Evolutionary conservation across 2,329 filamentous ascomycete species (phyloP).

Genomic region (Triangularia setosa): DNA sequence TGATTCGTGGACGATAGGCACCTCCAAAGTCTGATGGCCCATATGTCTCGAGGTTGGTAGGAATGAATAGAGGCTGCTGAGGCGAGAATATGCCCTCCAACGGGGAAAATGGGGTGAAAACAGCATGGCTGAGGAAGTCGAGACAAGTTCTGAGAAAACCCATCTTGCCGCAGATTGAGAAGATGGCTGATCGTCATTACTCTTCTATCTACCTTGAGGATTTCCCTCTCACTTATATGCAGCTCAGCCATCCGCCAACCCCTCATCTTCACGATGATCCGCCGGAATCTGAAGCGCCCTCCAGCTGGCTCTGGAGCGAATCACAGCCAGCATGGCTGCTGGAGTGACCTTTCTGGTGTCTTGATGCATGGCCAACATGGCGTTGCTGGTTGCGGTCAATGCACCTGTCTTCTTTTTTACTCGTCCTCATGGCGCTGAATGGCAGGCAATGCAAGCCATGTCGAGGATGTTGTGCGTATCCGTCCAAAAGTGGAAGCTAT

Average conservation of each 20-base stretch:
- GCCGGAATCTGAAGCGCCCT: background rate
- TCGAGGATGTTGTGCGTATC: background rate
- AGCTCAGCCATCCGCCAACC: background rate
- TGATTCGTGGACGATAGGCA: background rate
- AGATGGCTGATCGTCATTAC: background rate
- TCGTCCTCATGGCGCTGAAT: background rate
- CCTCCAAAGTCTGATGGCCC: background rate
- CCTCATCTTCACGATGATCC: background rate
- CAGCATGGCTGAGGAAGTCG: background rate
- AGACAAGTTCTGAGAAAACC: conserved; percentile 3
- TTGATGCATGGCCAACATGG: background rate
- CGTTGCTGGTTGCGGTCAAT: background rate
- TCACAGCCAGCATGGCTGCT: background rate
- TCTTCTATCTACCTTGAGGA: background rate
- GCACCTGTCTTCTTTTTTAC: background rate
- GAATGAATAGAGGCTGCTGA: background rate
- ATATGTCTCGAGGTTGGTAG: background rate
- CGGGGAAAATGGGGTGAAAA: background rate
- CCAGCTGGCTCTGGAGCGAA: background rate
- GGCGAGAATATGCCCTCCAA: background rate
- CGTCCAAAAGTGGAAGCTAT: background rate
- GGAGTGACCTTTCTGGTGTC: background rate
- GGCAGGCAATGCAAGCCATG: background rate
- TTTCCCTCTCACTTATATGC: background rate
- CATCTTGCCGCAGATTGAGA: background rate